phyloP scores from a whole-genome alignment of 257 asterid species.

The Hygrophila difformis region DNA sequence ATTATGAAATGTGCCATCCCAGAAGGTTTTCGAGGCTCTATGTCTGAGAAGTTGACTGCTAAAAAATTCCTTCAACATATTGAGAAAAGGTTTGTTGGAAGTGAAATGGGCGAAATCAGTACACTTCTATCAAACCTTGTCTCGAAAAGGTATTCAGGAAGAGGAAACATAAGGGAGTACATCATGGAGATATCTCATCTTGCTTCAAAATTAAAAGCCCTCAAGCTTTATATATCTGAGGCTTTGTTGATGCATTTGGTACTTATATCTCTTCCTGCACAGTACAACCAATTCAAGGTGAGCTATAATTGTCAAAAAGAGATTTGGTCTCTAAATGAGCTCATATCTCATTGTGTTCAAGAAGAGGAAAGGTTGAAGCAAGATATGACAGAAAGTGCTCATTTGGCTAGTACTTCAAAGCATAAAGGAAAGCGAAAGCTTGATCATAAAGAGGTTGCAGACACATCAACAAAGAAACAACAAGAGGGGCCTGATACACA shows the following conservation, averaged over 20 bases:
- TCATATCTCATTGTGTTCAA: constrained; percentile 2
- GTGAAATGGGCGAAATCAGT: neutral
- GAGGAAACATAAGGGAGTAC: constrained; percentile 2
- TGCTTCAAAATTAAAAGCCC: neutral
- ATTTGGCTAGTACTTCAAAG: neutral
- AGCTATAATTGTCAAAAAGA: constrained; percentile 6
- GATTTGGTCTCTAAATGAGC: constrained; percentile 5
- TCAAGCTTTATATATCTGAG: neutral
- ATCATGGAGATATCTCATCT: neutral
- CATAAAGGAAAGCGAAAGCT: too few species aligned
- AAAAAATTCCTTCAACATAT: neutral
- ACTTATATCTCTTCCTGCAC: neutral
- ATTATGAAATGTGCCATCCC: neutral
- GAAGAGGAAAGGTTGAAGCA: constrained; percentile 2
- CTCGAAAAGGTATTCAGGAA: neutral
- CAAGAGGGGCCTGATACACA: neutral
- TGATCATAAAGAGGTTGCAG: too few species aligned
- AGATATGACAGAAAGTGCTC: neutral
- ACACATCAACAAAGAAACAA: too few species aligned
- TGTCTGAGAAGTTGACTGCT: neutral
- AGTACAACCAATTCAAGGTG: constrained; percentile 3
- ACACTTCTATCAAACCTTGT: neutral
- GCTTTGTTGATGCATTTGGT: constrained; percentile 4
- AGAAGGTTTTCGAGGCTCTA: neutral
- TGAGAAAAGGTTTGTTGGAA: neutral